A percentile compares a stretch with the other conserved stretches of the same genome.
Conservation (phyloP, 805 yeast genomes). For the Saccharomycopsis sp. region DNA sequence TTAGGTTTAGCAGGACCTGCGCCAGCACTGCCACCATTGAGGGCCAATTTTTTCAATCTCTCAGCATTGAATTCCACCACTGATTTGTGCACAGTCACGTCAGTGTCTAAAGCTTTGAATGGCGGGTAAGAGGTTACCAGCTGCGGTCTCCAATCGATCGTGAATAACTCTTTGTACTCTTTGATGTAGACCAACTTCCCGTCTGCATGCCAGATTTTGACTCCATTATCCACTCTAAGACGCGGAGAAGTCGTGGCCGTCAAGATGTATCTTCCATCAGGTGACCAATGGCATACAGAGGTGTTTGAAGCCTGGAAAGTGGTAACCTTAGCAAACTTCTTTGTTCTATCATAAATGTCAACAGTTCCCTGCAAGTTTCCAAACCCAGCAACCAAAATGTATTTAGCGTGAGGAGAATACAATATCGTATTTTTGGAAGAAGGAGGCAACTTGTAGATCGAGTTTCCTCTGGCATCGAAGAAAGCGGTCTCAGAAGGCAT, state of each 20-base stretch:
- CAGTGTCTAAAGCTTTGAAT: constrained; percentile 36
- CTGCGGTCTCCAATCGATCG: constrained; percentile 78
- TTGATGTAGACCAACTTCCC: constrained; percentile 75
- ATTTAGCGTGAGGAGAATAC: constrained; percentile 92
- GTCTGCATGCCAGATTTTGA: constrained; percentile 85
- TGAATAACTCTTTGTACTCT: constrained; percentile 74
- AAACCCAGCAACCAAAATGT: constrained; percentile 90
- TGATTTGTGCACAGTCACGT: constrained; percentile 60
- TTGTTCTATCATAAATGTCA: constrained; percentile 88
- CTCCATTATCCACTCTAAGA: constrained; percentile 92
- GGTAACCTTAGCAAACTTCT: constrained; percentile 71
- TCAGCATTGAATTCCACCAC: constrained; percentile 48
- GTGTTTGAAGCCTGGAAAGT: constrained; percentile 90
- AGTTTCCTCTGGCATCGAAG: constrained; percentile 89
- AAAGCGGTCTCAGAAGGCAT: constrained; percentile 97
- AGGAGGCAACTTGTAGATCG: constrained; percentile 74
- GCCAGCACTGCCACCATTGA: constrained; percentile 22
- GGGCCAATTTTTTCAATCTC: constrained; percentile 28
- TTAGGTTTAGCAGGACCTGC: constrained; percentile 35
- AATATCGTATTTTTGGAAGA: constrained; percentile 84
- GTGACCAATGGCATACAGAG: constrained; percentile 96
- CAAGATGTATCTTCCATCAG: constrained; percentile 87
- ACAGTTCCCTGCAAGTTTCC: constrained; percentile 97
- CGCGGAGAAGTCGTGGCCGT: constrained; percentile 98
- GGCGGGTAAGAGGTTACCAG: constrained; percentile 30